A percentile compares a stretch with the other conserved stretches of the same genome.
phyloP scores from a whole-genome alignment of 371 early-diverging fungal species.

The Rhizopus delemar region DNA sequence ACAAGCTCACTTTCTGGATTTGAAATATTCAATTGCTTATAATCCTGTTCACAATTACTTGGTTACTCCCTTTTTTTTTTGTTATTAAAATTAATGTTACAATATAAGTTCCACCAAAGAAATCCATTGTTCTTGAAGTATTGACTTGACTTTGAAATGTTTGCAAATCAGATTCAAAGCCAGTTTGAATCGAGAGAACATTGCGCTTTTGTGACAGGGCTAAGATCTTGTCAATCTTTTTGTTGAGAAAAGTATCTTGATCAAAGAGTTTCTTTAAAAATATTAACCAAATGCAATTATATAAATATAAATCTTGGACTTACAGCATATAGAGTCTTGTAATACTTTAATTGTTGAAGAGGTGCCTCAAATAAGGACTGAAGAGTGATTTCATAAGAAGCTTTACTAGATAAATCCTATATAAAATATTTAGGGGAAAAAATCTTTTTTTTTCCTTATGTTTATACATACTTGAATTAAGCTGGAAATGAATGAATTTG shows the following conservation, averaged over 20 bases:
- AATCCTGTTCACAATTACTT: constrained; percentile 18
- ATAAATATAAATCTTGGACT: constrained; percentile 1
- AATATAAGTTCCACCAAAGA: constrained; percentile 33
- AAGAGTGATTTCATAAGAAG: constrained; percentile 35
- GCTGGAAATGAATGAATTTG: constrained; percentile 31
- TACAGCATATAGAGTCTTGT: constrained; percentile 53
- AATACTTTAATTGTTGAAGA: constrained; percentile 47
- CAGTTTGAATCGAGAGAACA: constrained; percentile 18
- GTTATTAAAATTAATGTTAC: constrained; percentile 3
- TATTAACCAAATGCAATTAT: not conserved
- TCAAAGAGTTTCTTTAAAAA: no score
- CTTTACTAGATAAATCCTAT: constrained; percentile 32
- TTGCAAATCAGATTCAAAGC: constrained; percentile 17
- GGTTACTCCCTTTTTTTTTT: not conserved
- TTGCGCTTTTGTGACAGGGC: constrained; percentile 16
- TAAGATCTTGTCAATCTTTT: constrained; percentile 41
- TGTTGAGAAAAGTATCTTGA: not conserved
- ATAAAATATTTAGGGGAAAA: not conserved
- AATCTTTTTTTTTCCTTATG: not conserved
- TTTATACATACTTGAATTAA: constrained; percentile 22
- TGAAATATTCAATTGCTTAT: constrained; percentile 17
- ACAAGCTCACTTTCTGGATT: constrained; percentile 22
- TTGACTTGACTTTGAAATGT: constrained; percentile 28
- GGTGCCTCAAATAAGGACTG: constrained; percentile 51
- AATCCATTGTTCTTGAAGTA: constrained; percentile 32